Conservation (phyloP, 2,329 filamentous ascomycete species). For the Chrysoporthe cubensis region DNA sequence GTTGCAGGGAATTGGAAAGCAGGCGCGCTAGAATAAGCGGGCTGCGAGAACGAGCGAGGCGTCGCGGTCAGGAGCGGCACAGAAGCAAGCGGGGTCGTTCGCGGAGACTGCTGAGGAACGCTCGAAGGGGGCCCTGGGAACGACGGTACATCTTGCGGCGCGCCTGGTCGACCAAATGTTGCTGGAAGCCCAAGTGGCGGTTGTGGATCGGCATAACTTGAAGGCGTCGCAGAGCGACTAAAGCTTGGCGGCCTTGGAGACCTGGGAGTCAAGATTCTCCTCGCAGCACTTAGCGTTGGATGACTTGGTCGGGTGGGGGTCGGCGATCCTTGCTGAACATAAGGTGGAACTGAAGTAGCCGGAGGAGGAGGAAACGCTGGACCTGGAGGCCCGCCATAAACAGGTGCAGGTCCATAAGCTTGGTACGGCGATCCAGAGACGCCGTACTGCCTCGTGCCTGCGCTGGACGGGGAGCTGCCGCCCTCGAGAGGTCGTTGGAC, state of each 20-base stretch:
- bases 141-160: slow-evolving; percentile 31
- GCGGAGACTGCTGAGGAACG: slow-evolving; percentile 24
- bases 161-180: slow-evolving; percentile 18
- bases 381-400: slow-evolving; percentile 24
- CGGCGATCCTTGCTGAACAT: slow-evolving; percentile 25
- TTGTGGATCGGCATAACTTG: slow-evolving; percentile 37
- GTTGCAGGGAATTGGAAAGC: slow-evolving; percentile 18
- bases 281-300: slow-evolving; percentile 37
- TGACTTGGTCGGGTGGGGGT: slow-evolving; percentile 22
- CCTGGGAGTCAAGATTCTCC: slow-evolving; percentile 61
- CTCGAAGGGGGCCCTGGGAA: slow-evolving; percentile 30
- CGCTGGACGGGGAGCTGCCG: slow-evolving; percentile 31
- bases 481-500: slow-evolving; percentile 31
- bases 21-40: slow-evolving; percentile 24
- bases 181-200: slow-evolving; percentile 34
- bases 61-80: slow-evolving; percentile 24
- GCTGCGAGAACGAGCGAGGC: slow-evolving; percentile 31
- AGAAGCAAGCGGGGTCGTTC: slow-evolving; percentile 9
- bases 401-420: slow-evolving; percentile 16
- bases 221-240: slow-evolving; percentile 39
- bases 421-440: slow-evolving; percentile 31
- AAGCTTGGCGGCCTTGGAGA: slow-evolving; percentile 61
- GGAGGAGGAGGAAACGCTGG: slow-evolving; percentile 17
- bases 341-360: slow-evolving; percentile 28
- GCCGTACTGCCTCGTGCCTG: slow-evolving; percentile 33